Conservation (phyloP, 2,329 filamentous ascomycete genomes). For the Ceratocystis colombiana region DNA sequence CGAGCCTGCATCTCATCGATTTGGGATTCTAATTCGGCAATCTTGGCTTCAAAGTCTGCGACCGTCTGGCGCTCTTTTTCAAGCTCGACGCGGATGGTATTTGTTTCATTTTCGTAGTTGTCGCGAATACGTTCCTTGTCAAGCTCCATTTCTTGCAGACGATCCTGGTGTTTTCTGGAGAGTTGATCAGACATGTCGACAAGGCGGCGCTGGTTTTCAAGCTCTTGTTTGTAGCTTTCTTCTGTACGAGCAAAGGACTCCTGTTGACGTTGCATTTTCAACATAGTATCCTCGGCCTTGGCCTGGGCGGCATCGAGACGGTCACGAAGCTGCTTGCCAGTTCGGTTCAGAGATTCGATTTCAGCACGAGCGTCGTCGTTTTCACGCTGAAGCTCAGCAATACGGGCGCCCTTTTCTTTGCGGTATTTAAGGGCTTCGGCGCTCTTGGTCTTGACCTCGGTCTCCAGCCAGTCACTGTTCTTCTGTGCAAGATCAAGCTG, state of each 20-base stretch:
- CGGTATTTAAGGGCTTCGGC: constrained; percentile 80
- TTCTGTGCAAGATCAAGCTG: constrained; percentile 80
- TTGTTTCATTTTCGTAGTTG: constrained; percentile 52
- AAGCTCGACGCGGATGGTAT: constrained; percentile 47
- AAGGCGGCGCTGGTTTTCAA: constrained; percentile 69
- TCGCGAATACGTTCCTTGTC: constrained; percentile 52
- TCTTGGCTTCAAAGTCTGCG: constrained; percentile 40
- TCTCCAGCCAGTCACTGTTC: constrained; percentile 88
- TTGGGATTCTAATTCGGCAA: constrained; percentile 44
- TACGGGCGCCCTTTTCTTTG: constrained; percentile 86
- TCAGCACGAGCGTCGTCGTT: constrained; percentile 75
- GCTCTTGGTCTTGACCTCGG: constrained; percentile 80
- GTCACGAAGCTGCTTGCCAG: constrained; percentile 68
- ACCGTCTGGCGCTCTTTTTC: constrained; percentile 44
- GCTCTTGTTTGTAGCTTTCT: constrained; percentile 75
- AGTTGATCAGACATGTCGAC: constrained; percentile 73
- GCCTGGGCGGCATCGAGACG: constrained; percentile 74
- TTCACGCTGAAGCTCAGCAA: constrained; percentile 76
- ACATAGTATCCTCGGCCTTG: constrained; percentile 75
- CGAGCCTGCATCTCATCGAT: constrained; percentile 45
- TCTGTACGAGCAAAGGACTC: constrained; percentile 73
- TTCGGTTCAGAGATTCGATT: constrained; percentile 66
- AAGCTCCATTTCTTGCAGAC: constrained; percentile 59
- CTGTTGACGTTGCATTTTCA: constrained; percentile 73
- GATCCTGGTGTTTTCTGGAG: constrained; percentile 59